Conservation (phyloP, 2,329 filamentous ascomycete species). For the Calonectria ilicicola region DNA sequence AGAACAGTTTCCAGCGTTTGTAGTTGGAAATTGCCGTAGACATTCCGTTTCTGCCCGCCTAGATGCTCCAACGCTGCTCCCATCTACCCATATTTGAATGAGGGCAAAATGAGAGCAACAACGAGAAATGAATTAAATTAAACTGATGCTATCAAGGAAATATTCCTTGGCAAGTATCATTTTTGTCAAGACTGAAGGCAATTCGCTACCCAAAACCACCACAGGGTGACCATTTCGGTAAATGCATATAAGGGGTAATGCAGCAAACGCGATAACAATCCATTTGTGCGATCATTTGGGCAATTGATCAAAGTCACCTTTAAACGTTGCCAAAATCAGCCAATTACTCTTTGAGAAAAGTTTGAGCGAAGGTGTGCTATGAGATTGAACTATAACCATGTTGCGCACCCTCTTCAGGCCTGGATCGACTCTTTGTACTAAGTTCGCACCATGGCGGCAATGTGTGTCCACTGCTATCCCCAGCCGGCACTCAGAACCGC, state of each 20-base stretch:
- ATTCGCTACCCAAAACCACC: too few relatives aligned
- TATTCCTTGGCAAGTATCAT: neutral
- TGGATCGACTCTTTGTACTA: constrained; percentile 20
- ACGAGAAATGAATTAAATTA: neutral
- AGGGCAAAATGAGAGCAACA: neutral
- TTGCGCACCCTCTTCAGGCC: constrained; percentile 25
- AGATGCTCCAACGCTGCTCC: neutral
- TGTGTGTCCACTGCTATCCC: constrained; percentile 32
- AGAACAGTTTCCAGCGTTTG: neutral
- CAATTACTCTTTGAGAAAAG: neutral
- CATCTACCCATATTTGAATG: neutral
- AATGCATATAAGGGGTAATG: constrained; percentile 50
- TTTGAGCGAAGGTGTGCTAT: neutral
- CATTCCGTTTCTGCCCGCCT: too few relatives aligned
- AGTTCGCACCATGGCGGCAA: constrained; percentile 22
- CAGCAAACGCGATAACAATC: constrained; percentile 46
- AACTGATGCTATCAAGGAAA: too few relatives aligned
- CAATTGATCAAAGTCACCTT: neutral
- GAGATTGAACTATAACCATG: constrained; percentile 28
- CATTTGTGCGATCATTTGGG: neutral
- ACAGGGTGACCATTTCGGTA: neutral
- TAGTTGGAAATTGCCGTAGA: neutral
- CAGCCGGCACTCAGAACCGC: constrained; percentile 61
- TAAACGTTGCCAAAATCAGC: neutral
- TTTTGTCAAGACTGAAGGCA: neutral